phyloP scores from a whole-genome alignment of 495 filamentous ascomycete genomes.

The Annulohypoxylon stygium region DNA sequence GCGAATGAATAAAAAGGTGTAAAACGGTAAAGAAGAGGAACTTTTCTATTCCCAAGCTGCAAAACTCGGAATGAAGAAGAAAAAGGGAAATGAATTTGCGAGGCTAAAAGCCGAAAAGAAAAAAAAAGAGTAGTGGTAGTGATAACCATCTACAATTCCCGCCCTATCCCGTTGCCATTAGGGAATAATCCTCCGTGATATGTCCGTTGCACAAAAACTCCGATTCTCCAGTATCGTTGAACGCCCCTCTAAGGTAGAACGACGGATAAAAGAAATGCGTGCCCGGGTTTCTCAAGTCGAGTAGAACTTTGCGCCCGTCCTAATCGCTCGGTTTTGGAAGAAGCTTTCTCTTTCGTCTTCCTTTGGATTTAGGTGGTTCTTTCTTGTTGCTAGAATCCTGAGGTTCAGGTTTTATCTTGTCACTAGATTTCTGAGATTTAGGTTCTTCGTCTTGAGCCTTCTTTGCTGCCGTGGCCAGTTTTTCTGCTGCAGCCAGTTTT shows the following conservation, averaged over 20 bases:
- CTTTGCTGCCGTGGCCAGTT: background rate
- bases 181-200: conserved; percentile 19
- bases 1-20: background rate
- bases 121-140: background rate
- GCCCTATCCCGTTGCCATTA: conserved; percentile 17
- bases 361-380: too few relatives aligned
- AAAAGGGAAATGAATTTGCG: background rate
- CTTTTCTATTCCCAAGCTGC: conserved; percentile 20
- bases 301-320: background rate
- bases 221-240: conserved; percentile 16
- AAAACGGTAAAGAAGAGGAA: conserved; percentile 4
- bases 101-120: background rate
- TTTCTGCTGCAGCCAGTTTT: background rate
- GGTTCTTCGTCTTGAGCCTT: background rate
- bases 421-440: background rate
- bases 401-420: too few relatives aligned
- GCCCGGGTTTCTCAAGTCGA: background rate
- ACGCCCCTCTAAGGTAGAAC: conserved; percentile 12
- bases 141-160: conserved; percentile 23
- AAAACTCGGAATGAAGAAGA: background rate
- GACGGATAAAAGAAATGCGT: background rate
- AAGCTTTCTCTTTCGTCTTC: too few relatives aligned
- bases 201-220: conserved; percentile 32
- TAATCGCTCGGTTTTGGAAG: background rate
- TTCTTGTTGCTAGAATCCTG: background rate